These are phyloP conservation scores for Aspergillus ibericus DNA, from an alignment of 2,329 filamentous ascomycete genomes.

Conservation along the genomic window DNA sequence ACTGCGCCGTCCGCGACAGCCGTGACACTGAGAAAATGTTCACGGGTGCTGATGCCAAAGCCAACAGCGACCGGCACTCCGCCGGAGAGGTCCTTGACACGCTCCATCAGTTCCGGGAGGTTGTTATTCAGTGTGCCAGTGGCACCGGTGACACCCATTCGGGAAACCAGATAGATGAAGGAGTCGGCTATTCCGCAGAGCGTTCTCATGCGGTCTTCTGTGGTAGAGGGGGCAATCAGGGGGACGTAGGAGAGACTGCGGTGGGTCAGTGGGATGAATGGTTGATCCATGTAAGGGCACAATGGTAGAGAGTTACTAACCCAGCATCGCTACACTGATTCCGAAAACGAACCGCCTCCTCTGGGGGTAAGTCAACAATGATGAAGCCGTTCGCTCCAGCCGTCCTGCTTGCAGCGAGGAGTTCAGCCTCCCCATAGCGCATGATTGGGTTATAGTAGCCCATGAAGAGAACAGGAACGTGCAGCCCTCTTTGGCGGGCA, in stretches of 20 bases:
- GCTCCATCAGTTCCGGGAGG: constrained; percentile 72
- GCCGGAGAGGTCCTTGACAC: constrained; percentile 84
- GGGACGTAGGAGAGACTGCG: constrained; percentile 85
- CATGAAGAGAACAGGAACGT: constrained; percentile 84
- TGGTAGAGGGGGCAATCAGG: constrained; percentile 86
- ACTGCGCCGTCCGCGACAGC: constrained; percentile 86
- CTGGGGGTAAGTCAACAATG: constrained; percentile 89
- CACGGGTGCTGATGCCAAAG: constrained; percentile 88
- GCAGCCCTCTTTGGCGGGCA: constrained; percentile 72
- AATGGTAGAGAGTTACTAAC: constrained; percentile 45
- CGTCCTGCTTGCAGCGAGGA: constrained; percentile 75
- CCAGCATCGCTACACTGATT: constrained; percentile 76
- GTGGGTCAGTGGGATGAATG: background rate
- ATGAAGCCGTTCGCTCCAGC: constrained; percentile 95
- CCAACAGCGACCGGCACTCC: constrained; percentile 85
- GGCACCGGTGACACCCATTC: constrained; percentile 91
- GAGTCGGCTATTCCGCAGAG: constrained; percentile 93
- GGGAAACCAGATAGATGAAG: constrained; percentile 94
- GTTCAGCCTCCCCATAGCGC: constrained; percentile 83
- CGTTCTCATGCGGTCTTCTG: constrained; percentile 83
- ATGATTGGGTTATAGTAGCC: constrained; percentile 96
- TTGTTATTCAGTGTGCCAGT: constrained; percentile 75
- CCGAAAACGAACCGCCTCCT: constrained; percentile 91
- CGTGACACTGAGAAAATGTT: constrained; percentile 82
- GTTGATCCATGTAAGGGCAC: no score